phyloP scores from a whole-genome alignment of 768 basidiomycete genomes.

The Epithele typhae region DNA sequence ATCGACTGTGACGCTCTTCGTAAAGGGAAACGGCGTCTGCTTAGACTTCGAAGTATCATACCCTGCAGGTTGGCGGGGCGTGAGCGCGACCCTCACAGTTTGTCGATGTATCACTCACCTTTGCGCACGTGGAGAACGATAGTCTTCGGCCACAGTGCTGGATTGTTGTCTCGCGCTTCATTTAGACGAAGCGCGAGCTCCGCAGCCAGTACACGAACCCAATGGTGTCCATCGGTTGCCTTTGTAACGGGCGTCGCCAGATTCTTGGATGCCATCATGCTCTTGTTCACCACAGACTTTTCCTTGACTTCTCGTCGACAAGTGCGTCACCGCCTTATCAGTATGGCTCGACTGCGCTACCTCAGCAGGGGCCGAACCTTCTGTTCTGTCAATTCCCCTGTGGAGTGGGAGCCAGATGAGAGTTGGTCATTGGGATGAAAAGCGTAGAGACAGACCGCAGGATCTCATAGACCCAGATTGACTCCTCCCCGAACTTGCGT shows the following conservation, averaged over 20 bases:
- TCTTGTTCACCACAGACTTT: slow-evolving; percentile 75
- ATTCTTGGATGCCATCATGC: slow-evolving; percentile 97
- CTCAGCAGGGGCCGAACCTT: no score
- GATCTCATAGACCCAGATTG: slow-evolving; percentile 91
- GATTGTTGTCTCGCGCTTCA: slow-evolving; percentile 69
- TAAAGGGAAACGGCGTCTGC: slow-evolving; percentile 86
- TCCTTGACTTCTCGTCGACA: slow-evolving; percentile 70
- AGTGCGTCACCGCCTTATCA: no score
- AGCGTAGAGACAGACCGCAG: slow-evolving; percentile 54
- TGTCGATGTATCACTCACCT: slow-evolving; percentile 38
- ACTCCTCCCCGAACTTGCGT: slow-evolving; percentile 72
- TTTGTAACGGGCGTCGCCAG: slow-evolving; percentile 74
- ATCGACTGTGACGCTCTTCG: slow-evolving; percentile 68
- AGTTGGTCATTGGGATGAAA: background rate
- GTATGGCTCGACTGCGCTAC: no score
- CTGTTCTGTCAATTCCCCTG: slow-evolving; percentile 83
- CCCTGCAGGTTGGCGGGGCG: slow-evolving; percentile 35
- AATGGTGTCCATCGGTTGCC: slow-evolving; percentile 74
- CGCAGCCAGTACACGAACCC: slow-evolving; percentile 88
- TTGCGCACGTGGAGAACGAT: slow-evolving; percentile 75
- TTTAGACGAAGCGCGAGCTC: slow-evolving; percentile 83
- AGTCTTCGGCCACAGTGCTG: slow-evolving; percentile 89
- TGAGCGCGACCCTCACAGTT: no score
- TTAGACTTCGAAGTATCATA: slow-evolving; percentile 68
- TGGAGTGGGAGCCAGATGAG: background rate